A percentile compares a stretch with the other conserved stretches of the same genome.
These are phyloP conservation scores for Ulota crispa DNA, from an alignment of 225 moss, liverwort and hornwort genomes.

Conservation along the genomic window DNA sequence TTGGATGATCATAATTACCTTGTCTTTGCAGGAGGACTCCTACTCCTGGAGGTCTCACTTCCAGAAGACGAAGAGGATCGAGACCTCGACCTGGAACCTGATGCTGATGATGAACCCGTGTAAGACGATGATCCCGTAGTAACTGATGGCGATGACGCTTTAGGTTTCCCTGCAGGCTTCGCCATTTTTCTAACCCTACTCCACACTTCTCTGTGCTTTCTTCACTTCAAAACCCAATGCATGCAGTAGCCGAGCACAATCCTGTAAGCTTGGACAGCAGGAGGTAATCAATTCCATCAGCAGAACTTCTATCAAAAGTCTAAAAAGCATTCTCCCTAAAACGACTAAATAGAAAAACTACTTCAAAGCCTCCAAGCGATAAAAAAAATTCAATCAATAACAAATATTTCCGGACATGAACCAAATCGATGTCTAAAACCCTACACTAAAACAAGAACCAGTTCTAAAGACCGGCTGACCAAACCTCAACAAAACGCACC, in stretches of 20 bases:
- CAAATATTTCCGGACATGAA: not conserved
- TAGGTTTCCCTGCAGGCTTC: slow-evolving; percentile 64
- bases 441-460: slow-evolving; percentile 12
- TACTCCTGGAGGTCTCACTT: slow-evolving; percentile 85
- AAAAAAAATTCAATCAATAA: not conserved
- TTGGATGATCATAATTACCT: slow-evolving; percentile 36
- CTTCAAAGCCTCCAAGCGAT: not conserved
- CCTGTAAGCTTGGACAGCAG: slow-evolving; percentile 5
- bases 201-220: slow-evolving; percentile 13
- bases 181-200: slow-evolving; percentile 34
- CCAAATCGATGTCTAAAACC: slow-evolving; percentile 21
- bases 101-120: slow-evolving; percentile 75
- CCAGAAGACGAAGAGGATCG: slow-evolving; percentile 89
- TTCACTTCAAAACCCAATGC: slow-evolving; percentile 10
- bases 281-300: not conserved
- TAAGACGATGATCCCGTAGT: slow-evolving; percentile 95
- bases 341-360: not conserved
- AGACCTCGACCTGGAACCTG: slow-evolving; percentile 82
- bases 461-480: not conserved
- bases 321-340: not conserved
- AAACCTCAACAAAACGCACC: not conserved
- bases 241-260: slow-evolving; percentile 25
- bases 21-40: slow-evolving; percentile 79
- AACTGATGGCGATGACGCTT: slow-evolving; percentile 79
- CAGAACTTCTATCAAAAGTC: not conserved